A percentile compares a stretch with the other conserved stretches of the same genome.
Evolutionary conservation across 345 rosid species (phyloP).

Genomic region (Eutrema heterophyllum): DNA sequence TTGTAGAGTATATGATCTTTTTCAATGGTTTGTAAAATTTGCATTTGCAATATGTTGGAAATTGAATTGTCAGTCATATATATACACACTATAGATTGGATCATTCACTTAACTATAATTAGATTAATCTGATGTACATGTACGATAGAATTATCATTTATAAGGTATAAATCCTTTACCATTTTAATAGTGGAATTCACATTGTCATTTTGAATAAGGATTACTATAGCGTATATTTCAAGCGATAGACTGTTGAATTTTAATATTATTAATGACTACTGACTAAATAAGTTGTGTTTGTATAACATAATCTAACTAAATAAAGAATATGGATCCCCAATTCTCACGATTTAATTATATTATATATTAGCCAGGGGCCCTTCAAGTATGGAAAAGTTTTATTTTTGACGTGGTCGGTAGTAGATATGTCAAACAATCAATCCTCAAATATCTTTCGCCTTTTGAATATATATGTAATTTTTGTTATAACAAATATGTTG

Average conservation of each 20-base stretch:
- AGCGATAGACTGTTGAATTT: background rate
- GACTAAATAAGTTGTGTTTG: background rate
- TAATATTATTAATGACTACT: background rate
- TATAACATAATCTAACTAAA: constrained; percentile 20
- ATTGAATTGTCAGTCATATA: background rate
- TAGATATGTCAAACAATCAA: constrained; percentile 29
- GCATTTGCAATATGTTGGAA: background rate
- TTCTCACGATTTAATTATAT: background rate
- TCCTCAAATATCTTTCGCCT: constrained; percentile 3
- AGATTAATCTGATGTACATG: background rate
- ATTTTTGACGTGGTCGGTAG: constrained; percentile 24
- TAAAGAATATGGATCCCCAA: background rate
- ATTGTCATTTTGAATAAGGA: background rate
- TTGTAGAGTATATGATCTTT: background rate
- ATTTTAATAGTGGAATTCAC: background rate
- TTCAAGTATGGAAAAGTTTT: constrained; percentile 23
- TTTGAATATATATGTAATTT: background rate
- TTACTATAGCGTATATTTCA: constrained; percentile 5
- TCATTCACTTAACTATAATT: background rate
- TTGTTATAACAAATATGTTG: background rate
- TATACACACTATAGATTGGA: background rate
- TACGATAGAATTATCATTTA: background rate
- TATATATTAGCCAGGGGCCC: constrained; percentile 2
- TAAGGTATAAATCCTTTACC: background rate
- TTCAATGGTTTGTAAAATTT: background rate